A percentile compares a stretch with the other conserved stretches of the same genome.
Evolutionary conservation across 495 filamentous ascomycete species (phyloP).

Genomic region (Penicillium cataractarum): DNA sequence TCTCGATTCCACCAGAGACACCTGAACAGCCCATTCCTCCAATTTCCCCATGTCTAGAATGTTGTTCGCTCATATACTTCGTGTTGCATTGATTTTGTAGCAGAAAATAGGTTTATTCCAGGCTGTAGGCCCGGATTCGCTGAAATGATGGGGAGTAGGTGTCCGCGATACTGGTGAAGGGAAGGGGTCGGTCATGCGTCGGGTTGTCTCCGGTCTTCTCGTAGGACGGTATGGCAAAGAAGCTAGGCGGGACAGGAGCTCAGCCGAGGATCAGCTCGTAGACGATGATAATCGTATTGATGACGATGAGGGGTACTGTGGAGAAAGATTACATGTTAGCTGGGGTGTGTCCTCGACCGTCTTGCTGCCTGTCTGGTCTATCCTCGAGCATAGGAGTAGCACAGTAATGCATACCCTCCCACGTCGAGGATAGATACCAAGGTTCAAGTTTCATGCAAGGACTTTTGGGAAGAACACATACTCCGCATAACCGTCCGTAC

Average conservation of each 20-base stretch:
- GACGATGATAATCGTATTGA: slow-evolving; percentile 87
- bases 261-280: slow-evolving; percentile 89
- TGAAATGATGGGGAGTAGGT: slow-evolving; percentile 8
- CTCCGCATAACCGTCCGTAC: slow-evolving; percentile 94
- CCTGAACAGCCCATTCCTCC: background rate
- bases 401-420: background rate
- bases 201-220: background rate
- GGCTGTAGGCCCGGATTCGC: slow-evolving; percentile 3
- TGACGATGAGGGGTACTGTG: slow-evolving; percentile 87
- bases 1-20: background rate
- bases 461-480: slow-evolving; percentile 50
- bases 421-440: background rate
- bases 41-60: slow-evolving; percentile 3
- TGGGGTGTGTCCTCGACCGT: background rate
- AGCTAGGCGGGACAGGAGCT: slow-evolving; percentile 25
- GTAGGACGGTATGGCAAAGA: background rate
- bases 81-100: slow-evolving; percentile 12
- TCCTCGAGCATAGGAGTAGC: background rate
- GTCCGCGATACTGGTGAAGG: background rate
- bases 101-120: background rate
- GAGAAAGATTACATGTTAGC: slow-evolving; percentile 17
- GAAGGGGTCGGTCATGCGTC: background rate
- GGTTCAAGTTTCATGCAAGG: background rate
- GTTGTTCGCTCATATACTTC: slow-evolving; percentile 19
- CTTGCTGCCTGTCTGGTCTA: background rate